Conservation (phyloP, 306 rosid genomes). For the Nissolia schottii region DNA sequence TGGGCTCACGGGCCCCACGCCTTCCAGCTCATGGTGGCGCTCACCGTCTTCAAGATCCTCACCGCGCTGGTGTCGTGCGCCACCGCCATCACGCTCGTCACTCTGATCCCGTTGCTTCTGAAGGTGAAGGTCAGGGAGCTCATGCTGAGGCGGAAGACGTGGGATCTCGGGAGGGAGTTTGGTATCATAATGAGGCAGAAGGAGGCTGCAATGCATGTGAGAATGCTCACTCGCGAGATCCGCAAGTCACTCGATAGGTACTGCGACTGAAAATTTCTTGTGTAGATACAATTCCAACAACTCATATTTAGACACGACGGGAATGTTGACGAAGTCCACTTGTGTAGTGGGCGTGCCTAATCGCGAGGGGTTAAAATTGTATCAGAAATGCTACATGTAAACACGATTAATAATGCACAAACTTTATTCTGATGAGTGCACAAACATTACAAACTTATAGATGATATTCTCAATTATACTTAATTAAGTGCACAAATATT, state of each 20-base stretch:
- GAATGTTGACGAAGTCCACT: too few relatives aligned
- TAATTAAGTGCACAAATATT: too few relatives aligned
- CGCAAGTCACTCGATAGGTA: constrained; percentile 93
- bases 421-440: too few relatives aligned
- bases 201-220: constrained; percentile 86
- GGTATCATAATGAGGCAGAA: constrained; percentile 77
- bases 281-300: too few relatives aligned
- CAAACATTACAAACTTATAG: too few relatives aligned
- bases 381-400: too few relatives aligned
- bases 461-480: too few relatives aligned
- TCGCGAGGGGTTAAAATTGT: too few relatives aligned
- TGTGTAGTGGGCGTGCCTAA: too few relatives aligned
- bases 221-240: constrained; percentile 99
- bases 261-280: too few relatives aligned
- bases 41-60: constrained; percentile 87
- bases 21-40: constrained; percentile 94
- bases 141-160: constrained; percentile 93
- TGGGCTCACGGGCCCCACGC: constrained; percentile 99
- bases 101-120: constrained; percentile 92
- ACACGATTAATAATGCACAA: too few relatives aligned
- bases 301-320: too few relatives aligned
- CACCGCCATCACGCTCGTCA: constrained; percentile 90
- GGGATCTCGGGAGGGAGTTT: constrained; percentile 98
- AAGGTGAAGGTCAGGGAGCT: constrained; percentile 97
- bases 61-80: constrained; percentile 98